Base-by-base conservation (phyloP, 2,329 filamentous ascomycete genomes). In the Alternaria postmessia region DNA sequence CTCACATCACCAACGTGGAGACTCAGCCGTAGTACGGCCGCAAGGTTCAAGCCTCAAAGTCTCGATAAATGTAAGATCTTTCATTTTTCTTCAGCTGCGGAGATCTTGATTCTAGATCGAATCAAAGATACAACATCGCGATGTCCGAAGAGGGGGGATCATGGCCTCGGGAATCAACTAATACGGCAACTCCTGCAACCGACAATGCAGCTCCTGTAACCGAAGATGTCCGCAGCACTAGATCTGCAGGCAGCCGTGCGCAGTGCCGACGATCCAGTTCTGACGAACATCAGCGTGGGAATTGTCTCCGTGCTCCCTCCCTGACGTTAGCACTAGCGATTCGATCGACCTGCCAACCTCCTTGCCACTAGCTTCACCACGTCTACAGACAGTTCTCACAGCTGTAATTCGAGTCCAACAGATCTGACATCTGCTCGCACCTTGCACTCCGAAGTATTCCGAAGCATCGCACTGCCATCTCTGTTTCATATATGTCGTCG, bases 221-320 rank as follows among this genome's bases (percentile, higher is more conserved):
- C 57, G 32, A 43, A 42, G 7, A 42, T 42, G 39, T 42, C 39
- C 18, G 22, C 56, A 53, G 44, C 32, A 38, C 22, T 28, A 51
- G 67, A 70, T 69, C 67, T 66, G 51, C 67, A 54, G 24, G 38
- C 34, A 64, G 54, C 67, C 59, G 51, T 60, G 57, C 54, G 22
- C 57, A 51, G 48, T 56, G 58, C 59, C 65, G 61, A 56, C 49
- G 61, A 66, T 63, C 66, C 57, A 59, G 59, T 62, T 61, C 62
- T 66, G 46, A 46, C 39, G 26, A 18, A 38, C 39, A 30, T 56
- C 46, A n/a, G 52, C 30, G 38, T 42, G 36, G 46, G 39, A 28
- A 47, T 38, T 30, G 49, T 42, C 20, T 36, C 46, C 52, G 52
- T 60, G 57, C 57, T 51, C 36, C 12, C 57, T 51, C 36, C n/a